Percentiles rank a stretch among this genome's conserved stretches.
phyloP scores from a whole-genome alignment of 805 yeast species.

The Pachysolen tannophilus region DNA sequence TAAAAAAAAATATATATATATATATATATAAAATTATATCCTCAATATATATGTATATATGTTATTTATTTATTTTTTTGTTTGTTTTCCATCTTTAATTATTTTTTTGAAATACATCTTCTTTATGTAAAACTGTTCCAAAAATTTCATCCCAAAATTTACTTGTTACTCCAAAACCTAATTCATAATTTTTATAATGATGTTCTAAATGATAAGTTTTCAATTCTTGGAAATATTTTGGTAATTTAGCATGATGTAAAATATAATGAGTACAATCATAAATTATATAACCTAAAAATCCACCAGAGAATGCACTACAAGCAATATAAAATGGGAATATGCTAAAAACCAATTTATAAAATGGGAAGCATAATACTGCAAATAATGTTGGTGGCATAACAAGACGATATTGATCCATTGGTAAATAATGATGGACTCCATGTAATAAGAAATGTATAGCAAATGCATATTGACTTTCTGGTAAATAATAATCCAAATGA shows the following conservation, averaged over 20 bases:
- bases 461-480: slow-evolving; percentile 67
- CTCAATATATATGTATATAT: slow-evolving; percentile 9
- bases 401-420: slow-evolving; percentile 89
- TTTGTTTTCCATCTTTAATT: slow-evolving; percentile 14
- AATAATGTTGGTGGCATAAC: slow-evolving; percentile 96
- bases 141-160: slow-evolving; percentile 92
- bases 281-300: slow-evolving; percentile 84
- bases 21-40: no score
- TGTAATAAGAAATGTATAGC: slow-evolving; percentile 86
- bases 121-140: slow-evolving; percentile 62
- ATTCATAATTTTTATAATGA: slow-evolving; percentile 93
- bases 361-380: slow-evolving; percentile 63
- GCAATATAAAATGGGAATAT: slow-evolving; percentile 79
- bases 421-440: slow-evolving; percentile 95
- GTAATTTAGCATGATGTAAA: slow-evolving; percentile 82
- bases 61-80: slow-evolving; percentile 11
- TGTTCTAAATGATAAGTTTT: slow-evolving; percentile 94
- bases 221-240: slow-evolving; percentile 64
- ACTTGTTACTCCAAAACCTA: slow-evolving; percentile 95
- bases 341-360: slow-evolving; percentile 69
- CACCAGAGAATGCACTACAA: slow-evolving; percentile 92
- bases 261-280: slow-evolving; percentile 94
- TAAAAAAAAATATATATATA: no score
- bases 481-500: slow-evolving; percentile 84
- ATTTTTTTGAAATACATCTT: slow-evolving; percentile 34